Conservation (phyloP, 2,329 filamentous ascomycete genomes). For the Dactylellina drechsleri region DNA sequence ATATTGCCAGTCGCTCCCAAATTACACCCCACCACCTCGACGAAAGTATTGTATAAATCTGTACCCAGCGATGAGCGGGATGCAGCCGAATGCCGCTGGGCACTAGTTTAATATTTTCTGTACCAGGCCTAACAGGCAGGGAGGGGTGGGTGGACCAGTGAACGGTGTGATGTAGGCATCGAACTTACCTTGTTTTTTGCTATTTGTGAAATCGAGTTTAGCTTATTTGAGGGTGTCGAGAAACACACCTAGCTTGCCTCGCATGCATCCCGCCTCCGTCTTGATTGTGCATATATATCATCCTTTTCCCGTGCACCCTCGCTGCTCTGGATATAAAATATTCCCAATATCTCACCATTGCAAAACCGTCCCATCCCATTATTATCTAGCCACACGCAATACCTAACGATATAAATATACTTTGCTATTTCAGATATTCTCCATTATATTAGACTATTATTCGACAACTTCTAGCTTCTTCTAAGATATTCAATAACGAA, state of each 20-base stretch:
- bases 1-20: neutral
- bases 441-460: neutral
- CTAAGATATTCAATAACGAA: neutral
- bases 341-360: neutral
- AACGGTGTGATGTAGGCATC: conserved; percentile 8
- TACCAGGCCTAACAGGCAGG: conserved; percentile 5
- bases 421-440: neutral
- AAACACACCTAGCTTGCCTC: conserved; percentile 16
- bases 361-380: neutral
- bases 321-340: conserved; percentile 8
- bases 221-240: neutral
- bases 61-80: conserved; percentile 8
- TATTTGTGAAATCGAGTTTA: conserved; percentile 9
- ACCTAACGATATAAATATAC: neutral
- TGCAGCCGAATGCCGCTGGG: conserved; percentile 34
- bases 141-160: neutral
- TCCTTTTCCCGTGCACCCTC: conserved; percentile 6
- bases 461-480: neutral
- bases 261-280: conserved; percentile 18
- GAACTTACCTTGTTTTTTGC: conserved; percentile 30
- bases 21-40: neutral
- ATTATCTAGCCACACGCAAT: neutral
- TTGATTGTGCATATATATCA: conserved; percentile 12
- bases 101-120: conserved; percentile 1
- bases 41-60: neutral